A percentile compares a stretch with the other conserved stretches of the same genome.
Conservation (phyloP, 371 early-diverging fungal species). For the Actinomortierella wolfii region DNA sequence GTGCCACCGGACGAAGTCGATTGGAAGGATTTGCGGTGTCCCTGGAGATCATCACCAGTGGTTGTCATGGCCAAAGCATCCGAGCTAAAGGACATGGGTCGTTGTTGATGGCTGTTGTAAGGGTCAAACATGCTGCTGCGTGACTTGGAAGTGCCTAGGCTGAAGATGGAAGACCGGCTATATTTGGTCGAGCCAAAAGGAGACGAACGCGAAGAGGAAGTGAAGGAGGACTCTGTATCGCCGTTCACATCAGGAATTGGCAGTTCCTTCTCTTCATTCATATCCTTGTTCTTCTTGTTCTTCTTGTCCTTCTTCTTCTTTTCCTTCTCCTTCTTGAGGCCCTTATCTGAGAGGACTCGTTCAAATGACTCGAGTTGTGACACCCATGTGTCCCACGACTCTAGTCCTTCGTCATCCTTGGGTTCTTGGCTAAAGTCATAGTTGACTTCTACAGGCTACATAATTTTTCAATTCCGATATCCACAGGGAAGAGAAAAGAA, state of each 20-base stretch:
- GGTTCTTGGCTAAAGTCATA: conserved; percentile 3
- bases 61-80: conserved; percentile 11
- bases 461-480: not conserved
- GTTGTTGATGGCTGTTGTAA: conserved; percentile 2
- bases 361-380: conserved; percentile 43
- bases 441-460: conserved; percentile 25
- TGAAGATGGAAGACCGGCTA: conserved; percentile 14
- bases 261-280: not conserved
- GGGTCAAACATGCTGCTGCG: conserved; percentile 1
- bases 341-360: conserved; percentile 34
- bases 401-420: conserved; percentile 13
- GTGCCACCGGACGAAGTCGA: conserved; percentile 17
- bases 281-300: conserved; percentile 10
- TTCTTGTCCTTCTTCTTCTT: conserved; percentile 14
- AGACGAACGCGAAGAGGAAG: not conserved
- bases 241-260: conserved; percentile 2
- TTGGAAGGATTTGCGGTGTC: conserved; percentile 13
- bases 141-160: conserved; percentile 11
- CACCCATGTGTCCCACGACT: conserved; percentile 46
- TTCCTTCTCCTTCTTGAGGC: conserved; percentile 23
- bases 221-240: not conserved
- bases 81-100: conserved; percentile 15
- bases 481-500: not conserved
- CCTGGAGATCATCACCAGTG: conserved; percentile 14
- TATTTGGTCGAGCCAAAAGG: conserved; percentile 9